Base-by-base conservation (phyloP, 768 basidiomycete species). In the Hygrocybe punicea region DNA sequence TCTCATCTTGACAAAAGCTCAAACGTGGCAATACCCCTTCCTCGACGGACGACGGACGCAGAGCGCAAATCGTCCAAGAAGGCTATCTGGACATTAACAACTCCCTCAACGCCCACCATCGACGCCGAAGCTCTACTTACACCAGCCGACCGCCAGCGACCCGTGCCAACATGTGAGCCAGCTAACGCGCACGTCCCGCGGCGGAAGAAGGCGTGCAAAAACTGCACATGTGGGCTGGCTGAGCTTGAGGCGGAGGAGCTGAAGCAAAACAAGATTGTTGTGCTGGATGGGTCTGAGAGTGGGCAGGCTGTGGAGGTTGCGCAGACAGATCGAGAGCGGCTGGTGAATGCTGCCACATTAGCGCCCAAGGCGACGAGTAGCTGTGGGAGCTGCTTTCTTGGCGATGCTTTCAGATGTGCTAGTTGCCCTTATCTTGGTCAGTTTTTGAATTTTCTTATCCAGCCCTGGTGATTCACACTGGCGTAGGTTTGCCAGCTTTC, bases 351-450 rank as follows among this genome's bases (percentile, higher is more conserved):
- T 8, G 89, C 87, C 1, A 82, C 79, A 65, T 81, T 81, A 19
- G 83, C 91, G 13, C 85, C 86, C 11, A 91, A 92, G 76, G 93
- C 91, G 36, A 98, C 94, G 54, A 96, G 94, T 69, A 93, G 92
- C 67, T 98, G 97, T 76, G 96, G 95, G 14, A 98, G 81, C 76
- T 99, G 97, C 78, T 98, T 92, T 78, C 76, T 98, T 36, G 97
- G 97, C 9, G 97, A 99, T 73, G 97, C 97, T 2, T 99, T 99
- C 76, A 80, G 97, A 67, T 99, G 97, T 73, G 88, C 87, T 21
- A 85, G 93, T 53, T 99, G 97, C 71, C 97, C 97, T 25, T 99
- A 98, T 73, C 78, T 92, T 45, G 96, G 96, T 98, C 63, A 59
- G 91, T 83, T 37, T 21, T 58, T 17, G n/a, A 14, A 54, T 50